These are phyloP conservation scores for Gypsophila paniculata DNA, from an alignment of 179 eudicot species.

Conservation along the genomic window DNA sequence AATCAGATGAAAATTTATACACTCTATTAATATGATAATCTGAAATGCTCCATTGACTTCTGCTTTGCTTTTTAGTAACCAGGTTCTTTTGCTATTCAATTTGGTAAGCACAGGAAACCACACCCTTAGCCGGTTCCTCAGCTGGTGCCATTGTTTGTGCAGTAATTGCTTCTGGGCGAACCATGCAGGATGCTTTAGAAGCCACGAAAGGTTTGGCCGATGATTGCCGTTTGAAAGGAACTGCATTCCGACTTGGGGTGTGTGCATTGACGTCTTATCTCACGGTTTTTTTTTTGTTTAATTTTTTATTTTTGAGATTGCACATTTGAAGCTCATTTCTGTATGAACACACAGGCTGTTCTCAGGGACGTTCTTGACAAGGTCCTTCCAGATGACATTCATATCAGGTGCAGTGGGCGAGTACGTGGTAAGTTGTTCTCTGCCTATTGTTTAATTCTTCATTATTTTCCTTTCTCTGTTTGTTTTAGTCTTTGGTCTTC, in stretches of 20 bases:
- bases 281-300: too few species aligned
- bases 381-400: constrained; percentile 80
- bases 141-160: constrained; percentile 99
- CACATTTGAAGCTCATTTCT: constrained; percentile 7
- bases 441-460: too few species aligned
- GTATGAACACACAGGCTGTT: constrained; percentile 57
- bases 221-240: constrained; percentile 88
- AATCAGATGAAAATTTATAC: not conserved
- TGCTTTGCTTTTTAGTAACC: constrained; percentile 19
- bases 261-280: constrained; percentile 10
- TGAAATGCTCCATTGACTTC: not conserved
- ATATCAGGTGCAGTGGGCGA: constrained; percentile 78
- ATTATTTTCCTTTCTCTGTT: not conserved
- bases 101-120: constrained; percentile 63
- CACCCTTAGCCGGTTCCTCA: constrained; percentile 98
- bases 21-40: not conserved
- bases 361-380: constrained; percentile 70
- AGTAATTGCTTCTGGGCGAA: constrained; percentile 84
- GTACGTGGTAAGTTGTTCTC: constrained; percentile 69
- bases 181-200: constrained; percentile 76
- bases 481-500: not conserved
- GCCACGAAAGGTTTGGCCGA: constrained; percentile 88
- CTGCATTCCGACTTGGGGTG: constrained; percentile 98
- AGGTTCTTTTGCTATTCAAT: constrained; percentile 19
- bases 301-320: not conserved